phyloP scores from a whole-genome alignment of 345 rosid genomes.

The Melaleuca alternifolia region DNA sequence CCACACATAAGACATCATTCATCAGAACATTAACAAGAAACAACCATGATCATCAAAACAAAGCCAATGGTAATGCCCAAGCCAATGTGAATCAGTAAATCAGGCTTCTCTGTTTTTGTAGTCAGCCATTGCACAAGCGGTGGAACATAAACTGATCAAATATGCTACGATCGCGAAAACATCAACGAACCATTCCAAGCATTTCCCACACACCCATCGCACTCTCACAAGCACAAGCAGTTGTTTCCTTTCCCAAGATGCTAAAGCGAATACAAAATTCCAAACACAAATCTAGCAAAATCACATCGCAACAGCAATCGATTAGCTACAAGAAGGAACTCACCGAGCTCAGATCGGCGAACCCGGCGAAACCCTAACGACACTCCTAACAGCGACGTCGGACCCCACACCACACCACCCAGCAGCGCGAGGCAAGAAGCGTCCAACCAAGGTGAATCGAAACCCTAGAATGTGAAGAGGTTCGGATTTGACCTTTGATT shows the following conservation, averaged over 20 bases:
- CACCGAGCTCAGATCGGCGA: slow-evolving; percentile 24
- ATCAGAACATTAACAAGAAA: not conserved
- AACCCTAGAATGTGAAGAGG: not conserved
- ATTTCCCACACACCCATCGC: not conserved
- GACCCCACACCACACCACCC: not conserved
- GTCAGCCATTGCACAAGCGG: not conserved
- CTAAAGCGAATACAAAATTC: not conserved
- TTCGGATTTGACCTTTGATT: no score
- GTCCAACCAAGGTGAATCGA: not conserved
- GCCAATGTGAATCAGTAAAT: no score
- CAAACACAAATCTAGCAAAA: not conserved
- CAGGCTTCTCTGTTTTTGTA: not conserved
- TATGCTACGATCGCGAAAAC: not conserved
- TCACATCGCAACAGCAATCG: not conserved
- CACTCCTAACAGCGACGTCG: not conserved
- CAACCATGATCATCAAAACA: no score
- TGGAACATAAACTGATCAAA: not conserved
- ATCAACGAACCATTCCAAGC: not conserved
- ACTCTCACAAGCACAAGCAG: not conserved
- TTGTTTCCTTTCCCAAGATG: not conserved
- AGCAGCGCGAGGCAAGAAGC: not conserved
- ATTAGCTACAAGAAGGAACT: slow-evolving; percentile 15
- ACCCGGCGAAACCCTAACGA: not conserved
- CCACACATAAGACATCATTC: not conserved
- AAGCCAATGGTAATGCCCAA: no score